phyloP scores from a whole-genome alignment of 1,284 basidiomycete species.

The Boletus mariae region DNA sequence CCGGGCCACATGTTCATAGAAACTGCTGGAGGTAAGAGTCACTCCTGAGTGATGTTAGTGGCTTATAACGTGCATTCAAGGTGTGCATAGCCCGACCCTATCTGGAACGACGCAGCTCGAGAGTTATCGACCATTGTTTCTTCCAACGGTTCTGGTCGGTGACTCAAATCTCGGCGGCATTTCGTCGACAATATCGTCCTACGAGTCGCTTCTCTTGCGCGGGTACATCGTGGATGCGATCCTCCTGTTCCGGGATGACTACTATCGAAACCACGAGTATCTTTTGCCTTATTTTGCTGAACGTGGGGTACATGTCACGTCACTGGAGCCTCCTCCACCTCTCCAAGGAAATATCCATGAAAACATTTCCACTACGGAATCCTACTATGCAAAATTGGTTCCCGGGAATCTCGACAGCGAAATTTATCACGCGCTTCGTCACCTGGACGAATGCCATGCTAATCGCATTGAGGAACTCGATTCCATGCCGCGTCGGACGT shows the following conservation, averaged over 20 bases:
- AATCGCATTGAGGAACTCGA: conserved; percentile 66
- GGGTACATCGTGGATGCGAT: conserved; percentile 89
- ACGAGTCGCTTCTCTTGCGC: conserved; percentile 86
- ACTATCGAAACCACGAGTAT: conserved; percentile 87
- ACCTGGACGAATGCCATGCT: conserved; percentile 65
- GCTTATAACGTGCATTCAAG: conserved; percentile 39
- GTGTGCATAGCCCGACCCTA: conserved; percentile 89
- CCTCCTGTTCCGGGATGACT: conserved; percentile 83
- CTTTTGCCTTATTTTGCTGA: conserved; percentile 77
- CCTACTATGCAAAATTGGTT: conserved; percentile 64
- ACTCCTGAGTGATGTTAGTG: conserved; percentile 9
- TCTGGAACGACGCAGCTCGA: conserved; percentile 87
- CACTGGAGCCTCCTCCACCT: conserved; percentile 60
- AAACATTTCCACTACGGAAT: conserved; percentile 56
- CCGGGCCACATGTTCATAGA: conserved; percentile 79
- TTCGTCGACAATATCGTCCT: conserved; percentile 90
- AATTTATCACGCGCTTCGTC: conserved; percentile 51
- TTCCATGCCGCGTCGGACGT: conserved; percentile 75
- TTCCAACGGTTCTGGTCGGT: conserved; percentile 86
- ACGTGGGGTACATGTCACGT: conserved; percentile 58
- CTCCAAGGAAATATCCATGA: conserved; percentile 42
- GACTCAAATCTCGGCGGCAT: conserved; percentile 92
- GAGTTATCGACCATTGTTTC: conserved; percentile 77
- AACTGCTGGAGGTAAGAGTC: conserved; percentile 83
- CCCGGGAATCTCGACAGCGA: conserved; percentile 35